Conservation (phyloP, 768 basidiomycete genomes). For the Suillus tomentosus region DNA sequence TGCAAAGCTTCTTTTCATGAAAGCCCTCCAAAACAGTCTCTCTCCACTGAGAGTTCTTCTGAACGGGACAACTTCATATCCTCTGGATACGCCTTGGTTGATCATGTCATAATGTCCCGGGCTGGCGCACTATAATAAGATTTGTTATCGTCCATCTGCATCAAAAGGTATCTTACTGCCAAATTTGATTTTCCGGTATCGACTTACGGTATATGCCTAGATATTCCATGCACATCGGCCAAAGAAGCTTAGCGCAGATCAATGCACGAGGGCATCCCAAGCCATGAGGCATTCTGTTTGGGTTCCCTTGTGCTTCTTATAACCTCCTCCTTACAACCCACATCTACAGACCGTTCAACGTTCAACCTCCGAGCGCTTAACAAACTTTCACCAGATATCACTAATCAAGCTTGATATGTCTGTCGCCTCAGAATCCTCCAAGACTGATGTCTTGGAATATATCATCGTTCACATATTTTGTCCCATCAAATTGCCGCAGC, state of each 20-base stretch:
- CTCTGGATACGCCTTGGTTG: too few relatives aligned
- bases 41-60: too few relatives aligned
- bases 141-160: not conserved
- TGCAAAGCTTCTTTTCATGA: too few relatives aligned
- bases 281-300: not conserved
- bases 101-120: too few relatives aligned
- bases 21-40: too few relatives aligned
- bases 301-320: not conserved
- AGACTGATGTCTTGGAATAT: constrained; percentile 7
- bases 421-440: not conserved
- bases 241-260: not conserved
- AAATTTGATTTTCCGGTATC: not conserved
- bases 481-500: constrained; percentile 19
- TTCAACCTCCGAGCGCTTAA: not conserved
- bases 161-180: not conserved
- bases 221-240: not conserved
- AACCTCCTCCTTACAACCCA: not conserved
- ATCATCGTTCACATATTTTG: constrained; percentile 17
- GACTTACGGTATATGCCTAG: not conserved
- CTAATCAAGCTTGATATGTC: not conserved
- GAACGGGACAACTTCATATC: too few relatives aligned
- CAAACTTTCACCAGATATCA: not conserved
- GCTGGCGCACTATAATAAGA: not conserved
- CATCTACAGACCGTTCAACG: not conserved
- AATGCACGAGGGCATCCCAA: not conserved